A percentile compares a stretch with the other conserved stretches of the same genome.
These are phyloP conservation scores for Skeletonema marinoi DNA, from an alignment of 108 stramenopile species.

Conservation along the genomic window DNA sequence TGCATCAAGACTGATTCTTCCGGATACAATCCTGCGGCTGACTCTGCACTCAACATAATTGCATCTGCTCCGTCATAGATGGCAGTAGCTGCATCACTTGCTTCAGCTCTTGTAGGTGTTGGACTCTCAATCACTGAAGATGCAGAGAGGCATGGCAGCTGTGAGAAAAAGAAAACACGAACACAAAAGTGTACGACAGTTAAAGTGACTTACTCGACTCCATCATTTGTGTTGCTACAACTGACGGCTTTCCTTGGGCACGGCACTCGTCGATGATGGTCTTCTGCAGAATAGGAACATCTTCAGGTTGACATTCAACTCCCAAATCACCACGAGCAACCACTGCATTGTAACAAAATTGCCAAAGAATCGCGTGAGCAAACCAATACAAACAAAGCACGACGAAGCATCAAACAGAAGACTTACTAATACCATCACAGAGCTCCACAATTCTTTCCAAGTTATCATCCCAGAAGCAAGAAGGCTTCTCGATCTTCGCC, in stretches of 20 bases:
- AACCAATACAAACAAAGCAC: background rate
- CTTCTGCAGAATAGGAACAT: slow-evolving; percentile 97
- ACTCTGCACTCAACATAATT: slow-evolving; percentile 98
- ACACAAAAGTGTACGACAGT: background rate
- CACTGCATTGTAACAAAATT: slow-evolving; percentile 44
- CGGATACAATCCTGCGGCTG: slow-evolving; percentile 97
- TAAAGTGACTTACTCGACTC: slow-evolving; percentile 89
- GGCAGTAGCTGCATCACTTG: slow-evolving; percentile 97
- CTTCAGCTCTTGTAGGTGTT: slow-evolving; percentile 99
- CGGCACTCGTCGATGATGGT: slow-evolving; percentile 88
- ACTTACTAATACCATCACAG: slow-evolving; percentile 78
- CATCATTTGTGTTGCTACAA: slow-evolving; percentile 99
- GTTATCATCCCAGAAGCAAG: slow-evolving; percentile 29
- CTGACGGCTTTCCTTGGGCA: slow-evolving; percentile 92
- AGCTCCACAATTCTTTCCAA: slow-evolving; percentile 74
- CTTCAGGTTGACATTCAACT: slow-evolving; percentile 90
- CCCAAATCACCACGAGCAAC: slow-evolving; percentile 81
- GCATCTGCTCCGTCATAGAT: slow-evolving; percentile 98
- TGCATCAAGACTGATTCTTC: slow-evolving; percentile 91
- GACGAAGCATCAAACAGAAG: slow-evolving; percentile 46
- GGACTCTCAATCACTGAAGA: slow-evolving; percentile 74
- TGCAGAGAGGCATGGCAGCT: slow-evolving; percentile 75
- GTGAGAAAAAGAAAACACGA: background rate
- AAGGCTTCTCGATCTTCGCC: slow-evolving; percentile 98
- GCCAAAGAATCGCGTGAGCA: background rate